Percentiles rank a stretch among this genome's conserved stretches.
These are phyloP conservation scores for Penicillium manginii DNA, from an alignment of 495 filamentous ascomycete species.

Conservation along the genomic window DNA sequence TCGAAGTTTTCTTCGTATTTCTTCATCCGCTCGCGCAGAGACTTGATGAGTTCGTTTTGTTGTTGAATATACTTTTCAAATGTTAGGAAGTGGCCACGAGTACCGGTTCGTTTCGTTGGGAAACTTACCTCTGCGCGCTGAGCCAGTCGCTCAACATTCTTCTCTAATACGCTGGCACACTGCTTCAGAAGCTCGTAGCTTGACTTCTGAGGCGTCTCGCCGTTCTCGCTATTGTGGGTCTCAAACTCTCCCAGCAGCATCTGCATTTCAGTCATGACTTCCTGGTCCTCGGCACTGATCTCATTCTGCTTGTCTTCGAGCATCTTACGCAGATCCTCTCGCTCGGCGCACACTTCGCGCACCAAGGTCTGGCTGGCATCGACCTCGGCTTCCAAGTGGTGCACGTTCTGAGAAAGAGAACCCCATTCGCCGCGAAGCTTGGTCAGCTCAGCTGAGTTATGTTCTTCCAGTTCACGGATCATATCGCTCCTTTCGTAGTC, in stretches of 20 bases:
- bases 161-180: conserved; percentile 48
- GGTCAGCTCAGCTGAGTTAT: conserved; percentile 46
- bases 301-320: conserved; percentile 46
- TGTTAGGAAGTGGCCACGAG: conserved; percentile 16
- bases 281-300: conserved; percentile 45
- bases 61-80: conserved; percentile 58
- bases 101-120: neutral
- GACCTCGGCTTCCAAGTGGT: conserved; percentile 46
- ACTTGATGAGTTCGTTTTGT: conserved; percentile 62
- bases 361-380: conserved; percentile 45
- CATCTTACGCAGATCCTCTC: conserved; percentile 47
- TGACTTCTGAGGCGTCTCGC: conserved; percentile 40
- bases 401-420: conserved; percentile 40
- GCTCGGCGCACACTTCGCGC: conserved; percentile 45
- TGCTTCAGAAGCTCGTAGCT: conserved; percentile 47
- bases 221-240: conserved; percentile 36
- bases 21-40: conserved; percentile 59
- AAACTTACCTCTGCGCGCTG: conserved; percentile 52
- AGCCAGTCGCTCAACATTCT: conserved; percentile 49
- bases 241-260: conserved; percentile 46
- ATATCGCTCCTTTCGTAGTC: conserved; percentile 54
- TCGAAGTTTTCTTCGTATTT: conserved; percentile 51
- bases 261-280: conserved; percentile 50
- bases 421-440: conserved; percentile 52
- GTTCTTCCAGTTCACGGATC: conserved; percentile 50